These are phyloP conservation scores for Solanum chilense DNA, from an alignment of 257 asterid species.

Conservation along the genomic window DNA sequence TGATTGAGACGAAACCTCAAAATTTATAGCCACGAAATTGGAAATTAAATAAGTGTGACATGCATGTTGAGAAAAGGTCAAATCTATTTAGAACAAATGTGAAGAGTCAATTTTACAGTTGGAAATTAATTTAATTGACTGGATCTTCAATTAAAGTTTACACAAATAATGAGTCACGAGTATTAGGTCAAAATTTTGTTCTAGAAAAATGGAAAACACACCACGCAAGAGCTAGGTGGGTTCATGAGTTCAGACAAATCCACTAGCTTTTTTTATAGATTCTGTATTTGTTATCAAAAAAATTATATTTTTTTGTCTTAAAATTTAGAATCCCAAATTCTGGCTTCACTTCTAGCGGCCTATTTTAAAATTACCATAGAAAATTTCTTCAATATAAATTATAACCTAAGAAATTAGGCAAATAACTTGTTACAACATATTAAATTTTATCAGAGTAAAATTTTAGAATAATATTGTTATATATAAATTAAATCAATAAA, in stretches of 20 bases:
- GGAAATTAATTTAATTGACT: background rate
- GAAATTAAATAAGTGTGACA: background rate
- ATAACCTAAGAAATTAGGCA: background rate
- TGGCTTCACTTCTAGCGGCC: no score
- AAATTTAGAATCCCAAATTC: no score
- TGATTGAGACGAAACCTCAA: background rate
- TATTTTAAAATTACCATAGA: background rate
- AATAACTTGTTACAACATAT: background rate
- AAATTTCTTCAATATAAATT: background rate
- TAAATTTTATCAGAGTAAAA: background rate
- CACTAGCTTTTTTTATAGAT: accelerated
- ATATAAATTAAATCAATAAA: background rate
- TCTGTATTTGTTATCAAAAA: accelerated
- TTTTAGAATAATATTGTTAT: background rate
- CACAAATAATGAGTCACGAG: background rate
- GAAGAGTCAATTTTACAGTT: background rate
- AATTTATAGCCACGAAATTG: background rate
- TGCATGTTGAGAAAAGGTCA: background rate
- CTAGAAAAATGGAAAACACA: background rate
- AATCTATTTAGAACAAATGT: background rate
- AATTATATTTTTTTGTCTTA: no score
- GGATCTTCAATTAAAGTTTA: background rate
- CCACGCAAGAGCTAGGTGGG: background rate
- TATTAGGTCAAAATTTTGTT: background rate
- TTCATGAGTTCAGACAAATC: accelerated